Evolutionary conservation across 1,139 yeast species (phyloP).

Genomic region (Lodderomyces orthopsilosis): DNA sequence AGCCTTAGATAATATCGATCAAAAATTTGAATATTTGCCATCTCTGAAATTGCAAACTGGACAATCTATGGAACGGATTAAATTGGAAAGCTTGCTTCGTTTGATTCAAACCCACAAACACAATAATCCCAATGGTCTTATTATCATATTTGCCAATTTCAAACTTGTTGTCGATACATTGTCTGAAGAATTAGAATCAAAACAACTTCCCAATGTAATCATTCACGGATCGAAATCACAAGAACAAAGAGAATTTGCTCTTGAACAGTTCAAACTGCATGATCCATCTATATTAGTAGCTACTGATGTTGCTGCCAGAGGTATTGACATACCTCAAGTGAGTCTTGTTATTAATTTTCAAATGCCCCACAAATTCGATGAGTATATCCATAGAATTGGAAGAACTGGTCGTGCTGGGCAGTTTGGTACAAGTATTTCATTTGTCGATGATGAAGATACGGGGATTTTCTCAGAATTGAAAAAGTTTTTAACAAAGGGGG

Average conservation of each 20-base stretch:
- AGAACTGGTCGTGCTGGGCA: constrained; percentile 96
- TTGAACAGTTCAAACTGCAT: constrained; percentile 61
- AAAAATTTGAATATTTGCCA: constrained; percentile 52
- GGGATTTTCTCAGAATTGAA: constrained; percentile 52
- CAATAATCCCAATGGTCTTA: constrained; percentile 34
- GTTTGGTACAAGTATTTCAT: constrained; percentile 71
- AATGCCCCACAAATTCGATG: constrained; percentile 69
- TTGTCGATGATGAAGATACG: constrained; percentile 59
- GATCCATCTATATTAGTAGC: constrained; percentile 71
- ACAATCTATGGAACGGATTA: constrained; percentile 13
- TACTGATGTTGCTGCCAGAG: constrained; percentile 96
- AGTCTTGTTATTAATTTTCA: constrained; percentile 83
- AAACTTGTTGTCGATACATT: constrained; percentile 70
- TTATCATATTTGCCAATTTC: constrained; percentile 79
- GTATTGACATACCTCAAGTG: constrained; percentile 86
- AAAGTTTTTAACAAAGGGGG: constrained; percentile 47
- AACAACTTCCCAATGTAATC: constrained; percentile 48
- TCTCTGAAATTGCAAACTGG: constrained; percentile 13
- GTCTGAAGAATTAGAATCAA: constrained; percentile 43
- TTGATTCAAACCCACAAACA: constrained; percentile 19
- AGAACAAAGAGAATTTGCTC: constrained; percentile 79
- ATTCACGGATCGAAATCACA: constrained; percentile 90
- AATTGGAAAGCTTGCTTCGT: constrained; percentile 24
- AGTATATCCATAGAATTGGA: constrained; percentile 89
- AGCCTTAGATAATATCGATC: constrained; percentile 67